Conservation (phyloP, 495 filamentous ascomycete species). For the Lophium mytilinum region DNA sequence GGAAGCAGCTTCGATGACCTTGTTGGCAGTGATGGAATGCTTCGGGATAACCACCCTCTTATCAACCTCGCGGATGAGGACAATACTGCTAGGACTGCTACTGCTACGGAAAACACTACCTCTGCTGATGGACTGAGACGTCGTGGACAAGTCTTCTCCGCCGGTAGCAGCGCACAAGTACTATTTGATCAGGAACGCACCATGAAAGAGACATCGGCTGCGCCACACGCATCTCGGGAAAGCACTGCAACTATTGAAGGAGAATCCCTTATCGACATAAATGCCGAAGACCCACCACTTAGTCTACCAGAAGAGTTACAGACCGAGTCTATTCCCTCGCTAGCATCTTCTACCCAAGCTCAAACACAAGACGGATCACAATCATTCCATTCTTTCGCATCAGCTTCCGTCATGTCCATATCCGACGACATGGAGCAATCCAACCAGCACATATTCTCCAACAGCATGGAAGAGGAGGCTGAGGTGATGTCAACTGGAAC, state of each 20-base stretch:
- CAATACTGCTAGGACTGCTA: constrained; percentile 35
- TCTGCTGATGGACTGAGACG: constrained; percentile 39
- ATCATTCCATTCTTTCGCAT: neutral
- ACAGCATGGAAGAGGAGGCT: constrained; percentile 3
- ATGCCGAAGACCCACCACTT: constrained; percentile 2
- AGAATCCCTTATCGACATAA: constrained; percentile 17
- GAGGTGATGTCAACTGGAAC: constrained; percentile 22
- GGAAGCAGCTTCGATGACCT: constrained; percentile 46
- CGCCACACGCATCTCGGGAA: constrained; percentile 17
- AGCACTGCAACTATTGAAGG: constrained; percentile 17
- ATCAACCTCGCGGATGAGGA: constrained; percentile 3
- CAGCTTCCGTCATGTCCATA: neutral
- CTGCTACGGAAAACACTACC: constrained; percentile 37
- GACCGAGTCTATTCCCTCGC: constrained; percentile 6
- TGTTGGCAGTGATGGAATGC: constrained; percentile 46
- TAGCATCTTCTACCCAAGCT: neutral
- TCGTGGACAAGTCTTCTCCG: constrained; percentile 39
- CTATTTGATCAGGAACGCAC: constrained; percentile 8
- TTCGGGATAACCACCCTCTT: constrained; percentile 26
- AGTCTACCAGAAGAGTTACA: constrained; percentile 5
- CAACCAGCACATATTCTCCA: neutral
- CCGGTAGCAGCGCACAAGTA: constrained; percentile 41
- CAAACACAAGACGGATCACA: neutral
- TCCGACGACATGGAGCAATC: neutral
- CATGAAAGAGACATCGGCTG: neutral